A percentile compares a stretch with the other conserved stretches of the same genome.
These are phyloP conservation scores for Protomyces gravidus DNA, from an alignment of 1,139 yeast species.

Conservation along the genomic window DNA sequence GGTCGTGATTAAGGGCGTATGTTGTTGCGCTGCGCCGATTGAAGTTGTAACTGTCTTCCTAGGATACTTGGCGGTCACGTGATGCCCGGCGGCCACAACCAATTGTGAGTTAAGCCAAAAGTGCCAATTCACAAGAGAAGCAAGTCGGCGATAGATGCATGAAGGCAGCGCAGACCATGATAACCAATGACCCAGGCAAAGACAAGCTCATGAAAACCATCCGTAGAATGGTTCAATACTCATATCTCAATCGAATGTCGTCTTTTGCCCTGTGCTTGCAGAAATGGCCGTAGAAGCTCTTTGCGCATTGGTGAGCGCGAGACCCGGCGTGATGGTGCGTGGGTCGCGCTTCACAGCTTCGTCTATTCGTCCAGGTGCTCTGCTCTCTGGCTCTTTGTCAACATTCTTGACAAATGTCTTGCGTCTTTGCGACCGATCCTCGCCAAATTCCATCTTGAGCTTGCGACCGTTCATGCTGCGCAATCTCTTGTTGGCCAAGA, in stretches of 20 bases:
- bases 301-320: slow-evolving; percentile 83
- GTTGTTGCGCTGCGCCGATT: too few species aligned
- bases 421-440: slow-evolving; percentile 80
- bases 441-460: slow-evolving; percentile 86
- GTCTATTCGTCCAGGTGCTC: slow-evolving; percentile 9
- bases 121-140: too few species aligned
- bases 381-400: slow-evolving; percentile 34
- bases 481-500: slow-evolving; percentile 53
- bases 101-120: too few species aligned
- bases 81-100: too few species aligned
- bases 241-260: slow-evolving; percentile 59
- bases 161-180: too few species aligned
- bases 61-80: too few species aligned
- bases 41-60: too few species aligned
- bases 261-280: slow-evolving; percentile 83
- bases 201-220: too few species aligned
- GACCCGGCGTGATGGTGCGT: slow-evolving; percentile 60
- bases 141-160: too few species aligned
- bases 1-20: too few species aligned
- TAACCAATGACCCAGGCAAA: too few species aligned
- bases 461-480: slow-evolving; percentile 59
- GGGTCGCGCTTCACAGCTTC: slow-evolving; percentile 31
- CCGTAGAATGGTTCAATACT: too few species aligned
- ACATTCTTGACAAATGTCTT: slow-evolving; percentile 45
- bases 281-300: slow-evolving; percentile 89